Base-by-base conservation (phyloP, 805 yeast genomes). In the Pichia phayaonensis region DNA sequence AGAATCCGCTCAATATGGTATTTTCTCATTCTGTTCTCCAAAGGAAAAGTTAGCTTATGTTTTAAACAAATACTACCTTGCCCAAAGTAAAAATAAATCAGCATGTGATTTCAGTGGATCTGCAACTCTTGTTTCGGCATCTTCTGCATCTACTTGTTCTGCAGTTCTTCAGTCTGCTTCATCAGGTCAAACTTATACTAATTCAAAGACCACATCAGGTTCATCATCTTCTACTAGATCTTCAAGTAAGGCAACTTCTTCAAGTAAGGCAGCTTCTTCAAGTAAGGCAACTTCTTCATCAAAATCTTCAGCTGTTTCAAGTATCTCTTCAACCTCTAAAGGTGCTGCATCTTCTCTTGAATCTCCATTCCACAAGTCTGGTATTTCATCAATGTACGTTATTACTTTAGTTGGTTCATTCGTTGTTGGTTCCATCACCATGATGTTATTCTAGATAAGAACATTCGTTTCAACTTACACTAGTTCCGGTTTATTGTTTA, bases 21-120 rank as follows among this genome's bases (percentile, higher is more conserved):
- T 79, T n/a, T 77, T 70, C 67, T 82, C 90, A 2, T 84, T 72
- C 77, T 88, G 96, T 68, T 73, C 79, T 42, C 74, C 84, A 56
- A 77, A 81, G 71, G 85, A 83, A 49, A 80, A 84, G 71, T 74
- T 87, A 59, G 78, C 84, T 49, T 86, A 67, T 68, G 67, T 85
- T 51, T 69, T 87, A 66, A 82, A 86, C 73, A 66, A 68, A 55
- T 86, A 86, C 73, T 81, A 81, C 65, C 65, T 65, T 46, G 69
- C 68, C 40, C 75, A 82, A 53, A 72, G 70, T 55, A 64, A 65
- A 46, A 55, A 59, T 45, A 50, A 66, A 2, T 66, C 77, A 47
- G 90, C 85, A 51, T 87, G 95, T 72, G 80, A 78, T 66, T 87
- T 85, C 66, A 64, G 64, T 50, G 92, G 95, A 49, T 75, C 83